Evolutionary conservation across 2,329 filamentous ascomycete genomes (phyloP), one percentile per base, ranked within the genome.

Genomic region (Knufia fluminis): DNA sequence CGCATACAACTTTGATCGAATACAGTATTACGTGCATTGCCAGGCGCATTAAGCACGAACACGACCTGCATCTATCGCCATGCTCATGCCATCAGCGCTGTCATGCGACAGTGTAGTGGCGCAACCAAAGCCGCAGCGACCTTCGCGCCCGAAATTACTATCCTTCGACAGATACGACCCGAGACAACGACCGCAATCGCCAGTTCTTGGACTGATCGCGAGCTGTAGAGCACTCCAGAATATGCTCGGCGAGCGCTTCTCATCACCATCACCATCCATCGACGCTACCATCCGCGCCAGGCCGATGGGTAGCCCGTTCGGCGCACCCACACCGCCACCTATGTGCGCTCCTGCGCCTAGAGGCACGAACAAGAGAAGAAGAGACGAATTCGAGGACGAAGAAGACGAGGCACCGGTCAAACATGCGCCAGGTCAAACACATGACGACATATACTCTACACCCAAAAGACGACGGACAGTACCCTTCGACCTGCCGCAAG

Each of bases 81-180:
- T 72, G 70, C 58, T 72, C 42, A 68, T 72, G 51, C 70, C 69
- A 50, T 72, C 70, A 7, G 70, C 70, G 26, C 60, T 72, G 44
- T 60, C 68, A 50, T 71, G 70, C 64, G 69, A 72, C 28, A 52
- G 48, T 31, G 54, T 58, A 62, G 59, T 64, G 64, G 54, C 66
- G 62, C 45, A 54, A 61, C 60, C 50, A 48, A 60, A 47, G 47
- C 52, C 46, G 31, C 46, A 55, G 17, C 32, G 32, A 28, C 44
- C 45, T 20, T 49, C 52, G 22, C 41, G 57, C 38, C 57, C 57
- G 12, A 54, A 54, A 43, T 49, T 59, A 12, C 55, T 45, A 2
- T 64, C 61, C 40, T 69, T 70, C 10, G 66, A 68, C 2, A 62
- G 62, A 10, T 64, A 67, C 26, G 35, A 48, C 14, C 20, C 32